These are phyloP conservation scores for Petrea volubilis DNA, from an alignment of 257 asterid genomes.

Conservation along the genomic window DNA sequence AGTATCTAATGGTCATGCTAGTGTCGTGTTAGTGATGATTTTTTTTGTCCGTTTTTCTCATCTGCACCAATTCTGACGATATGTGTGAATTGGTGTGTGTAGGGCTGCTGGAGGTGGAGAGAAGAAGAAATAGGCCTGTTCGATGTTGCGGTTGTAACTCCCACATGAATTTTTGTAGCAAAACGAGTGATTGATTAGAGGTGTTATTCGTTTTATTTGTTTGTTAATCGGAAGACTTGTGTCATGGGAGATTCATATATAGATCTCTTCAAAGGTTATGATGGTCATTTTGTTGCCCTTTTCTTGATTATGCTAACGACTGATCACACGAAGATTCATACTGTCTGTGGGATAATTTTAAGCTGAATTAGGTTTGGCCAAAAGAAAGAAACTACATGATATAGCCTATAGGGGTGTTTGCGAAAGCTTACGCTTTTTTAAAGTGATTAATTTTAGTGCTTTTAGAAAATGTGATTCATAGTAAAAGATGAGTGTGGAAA, in stretches of 20 bases:
- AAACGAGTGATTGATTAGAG: background rate
- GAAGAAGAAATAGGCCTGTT: constrained; percentile 32
- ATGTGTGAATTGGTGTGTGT: background rate
- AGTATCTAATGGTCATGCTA: background rate
- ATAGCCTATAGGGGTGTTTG: no score
- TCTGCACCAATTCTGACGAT: background rate
- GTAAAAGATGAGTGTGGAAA: no score
- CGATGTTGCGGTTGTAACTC: constrained; percentile 2
- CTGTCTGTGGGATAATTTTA: no score
- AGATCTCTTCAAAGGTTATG: background rate
- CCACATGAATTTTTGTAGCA: background rate
- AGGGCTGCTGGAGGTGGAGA: constrained; percentile 39
- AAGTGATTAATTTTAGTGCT: no score
- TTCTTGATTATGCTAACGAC: no score
- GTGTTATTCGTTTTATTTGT: background rate
- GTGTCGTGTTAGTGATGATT: background rate
- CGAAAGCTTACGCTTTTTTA: no score
- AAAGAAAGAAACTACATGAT: no score
- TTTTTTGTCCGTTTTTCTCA: background rate
- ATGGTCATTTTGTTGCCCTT: no score
- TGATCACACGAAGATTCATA: no score
- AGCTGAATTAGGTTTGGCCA: no score
- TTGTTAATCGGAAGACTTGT: background rate
- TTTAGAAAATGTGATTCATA: no score
- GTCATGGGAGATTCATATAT: no score